These are phyloP conservation scores for Verticillium nonalfalfae DNA, from an alignment of 2,329 filamentous ascomycete species.

Conservation along the genomic window DNA sequence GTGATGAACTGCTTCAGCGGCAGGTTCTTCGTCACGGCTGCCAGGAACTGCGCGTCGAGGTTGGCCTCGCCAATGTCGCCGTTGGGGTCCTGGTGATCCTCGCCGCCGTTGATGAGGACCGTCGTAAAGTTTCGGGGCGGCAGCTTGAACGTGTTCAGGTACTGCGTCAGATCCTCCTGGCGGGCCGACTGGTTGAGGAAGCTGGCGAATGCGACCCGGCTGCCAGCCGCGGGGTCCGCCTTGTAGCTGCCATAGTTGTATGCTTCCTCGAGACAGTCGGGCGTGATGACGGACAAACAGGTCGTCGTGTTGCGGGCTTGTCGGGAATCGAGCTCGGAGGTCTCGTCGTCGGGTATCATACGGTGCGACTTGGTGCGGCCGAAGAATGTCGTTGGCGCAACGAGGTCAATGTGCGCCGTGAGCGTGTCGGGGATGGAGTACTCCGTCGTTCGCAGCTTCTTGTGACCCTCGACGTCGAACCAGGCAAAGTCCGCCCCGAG, in stretches of 20 bases:
- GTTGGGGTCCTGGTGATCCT: constrained; percentile 28
- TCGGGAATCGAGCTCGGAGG: constrained; percentile 1
- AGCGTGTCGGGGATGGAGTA: constrained; percentile 26
- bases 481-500: constrained; percentile 34
- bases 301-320: constrained; percentile 8
- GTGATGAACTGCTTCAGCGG: constrained; percentile 18
- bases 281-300: constrained; percentile 30
- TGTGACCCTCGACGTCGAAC: constrained; percentile 27
- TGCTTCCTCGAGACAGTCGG: constrained; percentile 37
- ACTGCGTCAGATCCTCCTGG: constrained; percentile 34
- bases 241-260: constrained; percentile 43
- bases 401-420: constrained; percentile 30
- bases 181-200: constrained; percentile 45
- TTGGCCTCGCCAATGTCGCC: constrained; percentile 44
- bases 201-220: constrained; percentile 41
- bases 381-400: constrained; percentile 40
- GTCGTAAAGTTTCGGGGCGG: constrained; percentile 36
- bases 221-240: constrained; percentile 34
- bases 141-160: constrained; percentile 28
- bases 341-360: neutral
- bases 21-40: constrained; percentile 39
- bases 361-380: constrained; percentile 20
- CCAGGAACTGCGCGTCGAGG: constrained; percentile 59
- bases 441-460: constrained; percentile 22
- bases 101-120: constrained; percentile 29